Base-by-base conservation (phyloP, 257 asterid species). In the Dorcoceras hygrometricum region DNA sequence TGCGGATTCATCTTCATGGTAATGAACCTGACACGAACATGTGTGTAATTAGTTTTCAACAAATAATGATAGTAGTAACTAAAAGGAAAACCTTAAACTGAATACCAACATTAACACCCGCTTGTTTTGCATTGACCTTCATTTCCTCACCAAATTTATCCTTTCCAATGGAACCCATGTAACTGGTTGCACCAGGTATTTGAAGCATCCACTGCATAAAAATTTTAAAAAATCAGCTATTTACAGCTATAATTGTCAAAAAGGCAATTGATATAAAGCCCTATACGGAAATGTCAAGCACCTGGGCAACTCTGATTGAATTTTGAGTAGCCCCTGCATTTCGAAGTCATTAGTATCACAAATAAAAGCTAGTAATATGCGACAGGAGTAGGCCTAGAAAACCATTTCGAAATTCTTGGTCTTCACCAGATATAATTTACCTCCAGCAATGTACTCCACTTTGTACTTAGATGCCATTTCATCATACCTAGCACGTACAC, bases 401-500 rank as follows among this genome's bases (percentile, higher is more conserved):
- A 29, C 24, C 65, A 62, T 19, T 51, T 10, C 36, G 56, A 48
- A 55, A 34, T 53, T 56, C 6, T 29, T 62, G 25, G 53, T 50
- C 18, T 65, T 31, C 36, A 29, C 53, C 57, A 29, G 26, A 53
- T 57, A 53, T 9, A 69, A 65, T 51, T 73, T 86, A 93, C 99
- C 99, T 89, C 99, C 96, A 59, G 99, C 98, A 79, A 87, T 90
- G 79, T 78, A 94, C 32, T 90, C 99, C 74, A 94, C 98, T n/a
- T 39, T 81, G 80, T 62, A 73, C 76, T 88, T 94, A 24, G 96
- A 78, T 54, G 91, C 51, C 91, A 94, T 63, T 74, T 94, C 99
- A 8, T 87, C 95, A 65, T 94, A 94, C 99, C 99, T 94, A 83
- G 77, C 51, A 67, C 12, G n/a, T n/a, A 66, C 57, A 50, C 59